These are phyloP conservation scores for Boletus eberwhitei DNA, from an alignment of 768 basidiomycete species.

Conservation along the genomic window DNA sequence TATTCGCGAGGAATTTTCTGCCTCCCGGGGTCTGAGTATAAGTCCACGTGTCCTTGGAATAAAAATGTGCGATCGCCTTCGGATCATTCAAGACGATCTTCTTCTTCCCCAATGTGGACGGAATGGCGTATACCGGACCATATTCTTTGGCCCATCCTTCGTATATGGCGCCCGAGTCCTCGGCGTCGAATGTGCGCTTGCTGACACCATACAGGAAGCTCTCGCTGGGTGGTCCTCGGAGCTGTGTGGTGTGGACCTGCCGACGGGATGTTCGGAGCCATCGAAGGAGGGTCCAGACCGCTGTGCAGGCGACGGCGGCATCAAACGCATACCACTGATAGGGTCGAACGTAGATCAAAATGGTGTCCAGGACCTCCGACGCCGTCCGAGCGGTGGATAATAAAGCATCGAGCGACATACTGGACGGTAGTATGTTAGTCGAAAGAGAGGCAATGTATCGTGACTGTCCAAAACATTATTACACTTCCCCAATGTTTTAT, in stretches of 20 bases:
- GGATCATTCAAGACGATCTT: conserved; percentile 36
- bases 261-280: background rate
- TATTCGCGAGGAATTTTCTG: conserved; percentile 31
- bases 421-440: background rate
- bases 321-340: background rate
- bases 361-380: background rate
- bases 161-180: conserved; percentile 8
- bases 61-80: conserved; percentile 28
- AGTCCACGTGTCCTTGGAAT: conserved; percentile 19
- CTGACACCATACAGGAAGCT: conserved; percentile 19
- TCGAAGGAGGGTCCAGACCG: conserved; percentile 9
- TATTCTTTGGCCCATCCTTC: conserved; percentile 24
- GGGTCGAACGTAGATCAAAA: background rate
- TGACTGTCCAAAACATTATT: too few relatives aligned
- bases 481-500: background rate
- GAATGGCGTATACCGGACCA: conserved; percentile 15
- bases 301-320: background rate
- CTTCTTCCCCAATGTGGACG: conserved; percentile 10
- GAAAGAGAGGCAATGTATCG: background rate
- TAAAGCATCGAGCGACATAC: background rate
- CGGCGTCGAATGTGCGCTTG: background rate
- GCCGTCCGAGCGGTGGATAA: background rate
- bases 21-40: conserved; percentile 46
- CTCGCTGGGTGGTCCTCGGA: conserved; percentile 18
- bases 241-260: conserved; percentile 8